These are phyloP conservation scores for Termitomyces titanicus DNA, from an alignment of 768 basidiomycete genomes.

Conservation along the genomic window DNA sequence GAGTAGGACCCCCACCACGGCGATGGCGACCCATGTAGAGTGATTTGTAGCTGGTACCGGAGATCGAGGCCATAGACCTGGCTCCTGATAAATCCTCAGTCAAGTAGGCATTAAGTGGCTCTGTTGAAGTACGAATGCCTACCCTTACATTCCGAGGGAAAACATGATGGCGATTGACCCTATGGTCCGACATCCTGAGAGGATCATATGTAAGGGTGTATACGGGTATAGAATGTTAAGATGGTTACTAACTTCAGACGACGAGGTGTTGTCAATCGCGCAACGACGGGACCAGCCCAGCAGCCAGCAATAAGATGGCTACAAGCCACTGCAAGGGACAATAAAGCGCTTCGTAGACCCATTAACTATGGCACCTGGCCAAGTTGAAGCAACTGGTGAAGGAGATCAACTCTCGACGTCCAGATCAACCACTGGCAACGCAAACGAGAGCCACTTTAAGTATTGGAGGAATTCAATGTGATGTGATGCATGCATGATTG, in stretches of 20 bases:
- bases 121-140: too few relatives aligned
- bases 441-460: neutral
- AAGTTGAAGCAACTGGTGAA: constrained; percentile 6
- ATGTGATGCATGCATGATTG: neutral
- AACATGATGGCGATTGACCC: too few relatives aligned
- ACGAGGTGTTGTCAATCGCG: neutral
- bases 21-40: constrained; percentile 6
- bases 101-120: neutral
- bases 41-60: neutral
- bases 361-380: constrained; percentile 10
- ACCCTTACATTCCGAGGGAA: too few relatives aligned
- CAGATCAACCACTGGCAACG: neutral
- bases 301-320: constrained; percentile 1
- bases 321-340: constrained; percentile 9
- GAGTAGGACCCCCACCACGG: constrained; percentile 5
- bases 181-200: neutral
- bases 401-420: constrained; percentile 13
- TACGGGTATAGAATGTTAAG: too few relatives aligned
- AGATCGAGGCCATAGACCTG: constrained; percentile 5
- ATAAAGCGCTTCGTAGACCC: neutral
- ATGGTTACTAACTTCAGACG: neutral
- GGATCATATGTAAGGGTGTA: neutral
- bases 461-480: neutral
- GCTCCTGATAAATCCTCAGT: neutral
- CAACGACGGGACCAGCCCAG: constrained; percentile 10